Conservation (phyloP, 768 basidiomycete genomes). For the Brasilioporus rufonigricans region DNA sequence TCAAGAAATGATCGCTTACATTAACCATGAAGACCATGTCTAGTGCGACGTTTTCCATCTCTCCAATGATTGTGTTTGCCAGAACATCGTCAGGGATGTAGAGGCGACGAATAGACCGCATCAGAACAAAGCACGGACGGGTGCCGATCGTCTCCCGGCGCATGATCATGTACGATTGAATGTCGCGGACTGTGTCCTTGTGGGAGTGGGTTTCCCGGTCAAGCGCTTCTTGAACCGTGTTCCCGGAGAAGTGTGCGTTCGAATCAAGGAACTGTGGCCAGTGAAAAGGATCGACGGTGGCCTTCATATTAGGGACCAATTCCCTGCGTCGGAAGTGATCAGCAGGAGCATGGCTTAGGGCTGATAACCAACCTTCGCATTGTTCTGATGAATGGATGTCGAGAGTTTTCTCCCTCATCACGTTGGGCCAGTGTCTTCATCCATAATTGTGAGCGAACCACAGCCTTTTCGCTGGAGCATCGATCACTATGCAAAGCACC, state of each 20-base stretch:
- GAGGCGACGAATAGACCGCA: constrained; percentile 28
- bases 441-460: constrained; percentile 22
- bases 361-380: constrained; percentile 23
- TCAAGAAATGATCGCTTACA: constrained; percentile 4
- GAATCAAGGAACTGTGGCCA: constrained; percentile 27
- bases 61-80: constrained; percentile 19
- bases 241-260: constrained; percentile 20
- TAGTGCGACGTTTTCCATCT: constrained; percentile 26
- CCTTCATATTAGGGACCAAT: constrained; percentile 23
- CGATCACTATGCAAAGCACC: constrained; percentile 19
- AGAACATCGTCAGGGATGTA: constrained; percentile 25
- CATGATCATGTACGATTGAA: constrained; percentile 28
- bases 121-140: constrained; percentile 27
- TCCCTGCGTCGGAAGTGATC: constrained; percentile 13
- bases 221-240: constrained; percentile 24
- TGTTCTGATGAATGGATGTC: constrained; percentile 24
- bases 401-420: constrained; percentile 13
- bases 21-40: constrained; percentile 29
- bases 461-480: constrained; percentile 20
- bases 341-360: neutral
- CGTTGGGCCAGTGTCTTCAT: constrained; percentile 19
- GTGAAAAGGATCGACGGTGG: constrained; percentile 24
- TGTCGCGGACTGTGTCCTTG: constrained; percentile 9
- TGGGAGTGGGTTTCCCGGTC: constrained; percentile 24
- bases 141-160: constrained; percentile 30